Base-by-base conservation (phyloP, 2,329 filamentous ascomycete species). In the Camptophora hylomeconis region DNA sequence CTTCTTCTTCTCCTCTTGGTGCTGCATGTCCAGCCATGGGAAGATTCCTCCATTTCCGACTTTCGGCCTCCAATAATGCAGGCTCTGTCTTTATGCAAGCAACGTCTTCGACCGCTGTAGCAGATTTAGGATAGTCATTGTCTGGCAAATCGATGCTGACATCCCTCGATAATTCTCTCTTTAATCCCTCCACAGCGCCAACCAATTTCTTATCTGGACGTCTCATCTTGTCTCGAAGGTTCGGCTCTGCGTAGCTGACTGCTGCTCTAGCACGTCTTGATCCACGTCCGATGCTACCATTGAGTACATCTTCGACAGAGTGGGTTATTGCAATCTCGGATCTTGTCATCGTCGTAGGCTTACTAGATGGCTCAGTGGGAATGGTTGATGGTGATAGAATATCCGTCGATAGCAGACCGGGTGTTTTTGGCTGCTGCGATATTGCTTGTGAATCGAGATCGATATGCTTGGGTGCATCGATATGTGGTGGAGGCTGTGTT, bases 211-310 rank as follows among this genome's bases (percentile, higher is more conserved):
- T 81, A 2, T 76, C 80, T 13, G 81, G 80, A 35, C 81, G 69
- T 34, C 81, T 69, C 80, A 89, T 86, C 57, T 89, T 89, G 47
- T 76, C 78, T 37, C 78, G 68, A 22, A 89, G 60, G 45, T 80
- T 87, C 2, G 81, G 81, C 50, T 87, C 80, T 7, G 80, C 78
- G 50, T 89, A 89, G 57, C 79, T 87, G 37, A 89, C 69, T 27
- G 73, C 65, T 7, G 70, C 58, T 44, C 77, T 65, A 26, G 72
- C 70, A 39, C 81, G 69, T 40, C 81, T 64, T 42, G 74, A 77
- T 13, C 71, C 69, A 24, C 81, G 67, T 16, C 69, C 63, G 16
- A 67, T 68, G 27, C 67, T 64, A 19, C 53, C 41, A 37, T 53
- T 46, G 24, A 45, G 25, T 37, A 47, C 30, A 33, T 46, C 43